A percentile compares a stretch with the other conserved stretches of the same genome.
Conservation (phyloP, 371 early-diverging fungal genomes). For the Mucor ambiguus region DNA sequence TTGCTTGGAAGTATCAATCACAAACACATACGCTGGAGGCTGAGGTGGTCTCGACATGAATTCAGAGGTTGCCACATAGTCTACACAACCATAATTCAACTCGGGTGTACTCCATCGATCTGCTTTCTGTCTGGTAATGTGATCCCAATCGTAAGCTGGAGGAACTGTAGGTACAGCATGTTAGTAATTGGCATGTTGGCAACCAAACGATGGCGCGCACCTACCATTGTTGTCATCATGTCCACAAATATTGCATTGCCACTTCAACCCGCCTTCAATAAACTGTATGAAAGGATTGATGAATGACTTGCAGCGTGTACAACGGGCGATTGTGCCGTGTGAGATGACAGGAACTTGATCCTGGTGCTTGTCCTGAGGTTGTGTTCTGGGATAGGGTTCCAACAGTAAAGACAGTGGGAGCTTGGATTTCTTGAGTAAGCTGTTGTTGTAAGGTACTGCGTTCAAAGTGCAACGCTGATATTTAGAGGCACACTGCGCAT, state of each 20-base stretch:
- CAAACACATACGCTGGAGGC: conserved; percentile 78
- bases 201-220: background rate
- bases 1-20: conserved; percentile 76
- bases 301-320: conserved; percentile 81
- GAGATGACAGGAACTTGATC: conserved; percentile 57
- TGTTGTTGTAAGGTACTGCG: conserved; percentile 63
- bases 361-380: conserved; percentile 34
- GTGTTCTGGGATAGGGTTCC: conserved; percentile 62
- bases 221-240: conserved; percentile 73
- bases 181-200: background rate
- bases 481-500: conserved; percentile 50
- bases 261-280: conserved; percentile 73
- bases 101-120: conserved; percentile 77
- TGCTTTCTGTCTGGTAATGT: conserved; percentile 58
- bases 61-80: conserved; percentile 81
- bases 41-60: conserved; percentile 85
- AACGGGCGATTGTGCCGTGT: conserved; percentile 71
- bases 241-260: conserved; percentile 88
- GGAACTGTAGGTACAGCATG: conserved; percentile 51
- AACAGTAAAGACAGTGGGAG: conserved; percentile 77
- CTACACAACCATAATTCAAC: conserved; percentile 72
- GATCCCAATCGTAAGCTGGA: conserved; percentile 76
- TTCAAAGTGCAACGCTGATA: conserved; percentile 79
- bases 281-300: conserved; percentile 85
- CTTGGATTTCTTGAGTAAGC: conserved; percentile 64